These are phyloP conservation scores for Yarrowia galli DNA, from an alignment of 1,139 yeast genomes.

Conservation along the genomic window DNA sequence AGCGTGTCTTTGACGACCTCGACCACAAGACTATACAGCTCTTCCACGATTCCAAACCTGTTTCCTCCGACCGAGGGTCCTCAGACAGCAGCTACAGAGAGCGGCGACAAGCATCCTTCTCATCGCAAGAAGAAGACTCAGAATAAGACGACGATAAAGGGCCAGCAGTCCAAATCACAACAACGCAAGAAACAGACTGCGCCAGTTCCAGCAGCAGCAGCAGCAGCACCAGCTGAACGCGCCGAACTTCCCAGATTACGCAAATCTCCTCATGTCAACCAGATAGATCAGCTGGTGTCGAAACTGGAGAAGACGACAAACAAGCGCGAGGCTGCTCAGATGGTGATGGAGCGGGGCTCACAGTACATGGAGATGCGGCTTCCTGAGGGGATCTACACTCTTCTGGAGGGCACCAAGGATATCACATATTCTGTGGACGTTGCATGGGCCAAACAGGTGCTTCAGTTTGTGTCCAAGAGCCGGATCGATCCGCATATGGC, in stretches of 20 bases:
- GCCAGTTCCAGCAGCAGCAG: background rate
- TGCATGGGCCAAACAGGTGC: background rate
- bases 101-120: background rate
- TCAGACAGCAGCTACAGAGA: too few relatives aligned
- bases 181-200: background rate
- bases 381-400: background rate
- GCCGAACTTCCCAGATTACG: background rate
- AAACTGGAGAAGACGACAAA: background rate
- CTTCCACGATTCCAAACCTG: conserved; percentile 16
- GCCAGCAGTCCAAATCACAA: too few relatives aligned
- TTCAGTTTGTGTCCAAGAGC: conserved; percentile 11
- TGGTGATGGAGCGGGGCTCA: background rate
- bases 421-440: background rate
- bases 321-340: background rate
- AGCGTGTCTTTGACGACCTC: too few relatives aligned
- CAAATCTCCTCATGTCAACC: background rate
- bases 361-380: conserved; percentile 8
- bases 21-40: background rate
- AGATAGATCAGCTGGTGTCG: conserved; percentile 10
- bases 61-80: background rate
- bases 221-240: background rate
- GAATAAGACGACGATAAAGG: background rate
- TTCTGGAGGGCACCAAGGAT: background rate
- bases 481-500: background rate
- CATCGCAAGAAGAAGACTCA: background rate